Conservation (phyloP, 176 grass and related monocot genomes). For the Bromus sterilis region DNA sequence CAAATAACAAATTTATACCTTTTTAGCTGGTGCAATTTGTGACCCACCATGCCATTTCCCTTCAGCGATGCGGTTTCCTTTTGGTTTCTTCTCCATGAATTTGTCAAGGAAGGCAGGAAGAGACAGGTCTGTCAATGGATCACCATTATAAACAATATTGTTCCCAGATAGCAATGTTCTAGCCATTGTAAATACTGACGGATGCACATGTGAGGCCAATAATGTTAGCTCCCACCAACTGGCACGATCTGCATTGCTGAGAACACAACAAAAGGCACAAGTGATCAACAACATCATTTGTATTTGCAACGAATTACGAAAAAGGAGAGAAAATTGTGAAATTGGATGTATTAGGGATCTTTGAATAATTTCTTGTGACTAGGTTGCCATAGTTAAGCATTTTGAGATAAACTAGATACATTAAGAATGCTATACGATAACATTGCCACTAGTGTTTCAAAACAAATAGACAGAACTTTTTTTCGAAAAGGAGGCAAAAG, state of each 20-base stretch:
- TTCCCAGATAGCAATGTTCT: constrained; percentile 75
- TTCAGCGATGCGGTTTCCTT: constrained; percentile 57
- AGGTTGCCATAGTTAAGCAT: neutral
- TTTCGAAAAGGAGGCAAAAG: too few relatives aligned
- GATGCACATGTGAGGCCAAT: constrained; percentile 78
- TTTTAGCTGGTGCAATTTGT: constrained; percentile 77
- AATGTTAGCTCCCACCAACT: constrained; percentile 85
- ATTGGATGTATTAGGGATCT: neutral
- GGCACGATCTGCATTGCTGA: constrained; percentile 68
- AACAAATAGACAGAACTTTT: neutral
- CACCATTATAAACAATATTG: constrained; percentile 88
- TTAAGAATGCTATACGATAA: neutral
- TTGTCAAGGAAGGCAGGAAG: constrained; percentile 87
- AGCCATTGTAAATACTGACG: constrained; percentile 92
- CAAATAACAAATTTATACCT: constrained; percentile 37
- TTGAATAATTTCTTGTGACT: neutral
- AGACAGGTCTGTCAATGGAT: constrained; percentile 77
- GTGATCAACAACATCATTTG: neutral
- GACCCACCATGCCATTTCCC: constrained; percentile 97
- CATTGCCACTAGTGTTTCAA: neutral
- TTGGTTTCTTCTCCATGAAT: constrained; percentile 99
- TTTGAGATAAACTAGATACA: neutral
- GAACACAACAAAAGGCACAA: constrained; percentile 17
- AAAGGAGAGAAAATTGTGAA: neutral
- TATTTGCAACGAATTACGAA: neutral